Evolutionary conservation across 2,329 filamentous ascomycete species (phyloP), one percentile per base, ranked within the genome.

Genomic region (Nigrospora sphaerica): DNA sequence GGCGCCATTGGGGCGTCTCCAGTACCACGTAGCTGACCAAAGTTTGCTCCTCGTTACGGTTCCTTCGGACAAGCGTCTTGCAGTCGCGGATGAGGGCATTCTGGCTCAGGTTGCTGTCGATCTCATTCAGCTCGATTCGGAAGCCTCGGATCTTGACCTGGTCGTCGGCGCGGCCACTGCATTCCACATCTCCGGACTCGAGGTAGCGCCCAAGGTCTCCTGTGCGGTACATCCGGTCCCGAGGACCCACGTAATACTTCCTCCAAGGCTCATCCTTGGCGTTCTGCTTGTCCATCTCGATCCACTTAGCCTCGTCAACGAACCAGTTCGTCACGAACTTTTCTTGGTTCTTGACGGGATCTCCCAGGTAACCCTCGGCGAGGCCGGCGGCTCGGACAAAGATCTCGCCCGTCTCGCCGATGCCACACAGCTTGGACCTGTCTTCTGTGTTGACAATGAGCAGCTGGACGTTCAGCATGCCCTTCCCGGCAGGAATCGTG

Each of bases 101-200:
- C 39, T 82, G 77, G 45, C 81, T 86, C 40, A 96, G 70, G 62
- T 95, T 85, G 37, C 76, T 86, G 64, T 97, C 91, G 54, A 97
- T 96, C 55, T 97, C 93, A 52, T 85, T 86, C 39, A 97, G 81
- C 68, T 98, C 93, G 55, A 98, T 95, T 50, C 92, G 79, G 75
- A 96, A 97, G 1, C 92, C 92, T 49, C 93, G 85, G 54, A 97
- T 92, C 73, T 97, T 98, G 70, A 96, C 88, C 62, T 97, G 92
- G 54, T 85, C 79, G 60, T 97, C 92, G 19, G 82, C 83, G 48
- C 93, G 78, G 18, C 92, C 92, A 11, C 86, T 84, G 14, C 50
- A 46, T 33, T 51, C 44, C 19, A 54, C 47, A 12, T 48, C 44
- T 47, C 50, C 57, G 12, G 49, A 51, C 17, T 47, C 42, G 16